Evolutionary conservation across 306 rosid genomes (phyloP), one percentile per base, ranked within the genome.

Genomic region (Castanea crenata): DNA sequence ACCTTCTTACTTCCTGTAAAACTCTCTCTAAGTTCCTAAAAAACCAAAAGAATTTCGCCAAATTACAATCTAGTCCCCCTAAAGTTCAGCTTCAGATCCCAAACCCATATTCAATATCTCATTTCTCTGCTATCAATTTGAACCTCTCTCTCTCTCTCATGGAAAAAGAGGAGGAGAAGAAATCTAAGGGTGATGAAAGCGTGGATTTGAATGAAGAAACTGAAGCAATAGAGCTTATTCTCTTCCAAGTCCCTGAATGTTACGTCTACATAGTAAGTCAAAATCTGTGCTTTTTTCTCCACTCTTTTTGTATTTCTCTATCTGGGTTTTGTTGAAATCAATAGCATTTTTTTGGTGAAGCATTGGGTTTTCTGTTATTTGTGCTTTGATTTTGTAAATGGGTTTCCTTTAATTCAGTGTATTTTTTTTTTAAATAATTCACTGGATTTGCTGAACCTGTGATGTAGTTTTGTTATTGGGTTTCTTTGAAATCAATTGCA

Each of bases 231-330:
- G 98, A 95, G 89, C 88, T 95, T 71, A 94, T 95, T 86, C 96
- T 90, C 75, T 95, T 91, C 79, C 99, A 93, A 85, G 99, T 91
- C 61, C 18, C 98, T 14, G 99, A 95, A 83, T 95, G 99, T 81
- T 95, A 93, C 79, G 99, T 93, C 46, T 93, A 93, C 78, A 85
- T 95, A 87, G 99, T 93, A 76, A 88, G 91, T 81, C 49, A 46
- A 23, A 59, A 59, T 68, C 63, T 55, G 57, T 59, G 64, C 62
- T 21, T 32, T 46, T 76, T 74, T 20, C 46, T 56, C 55, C 10
- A 19, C 32, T 20, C 13, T 77, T 55, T 34, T 72, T 67, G 67
- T 69, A 58, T 49, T 44, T 80, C 35, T 75, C 55, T 69, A 41
- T 0, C 62, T 71, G 84, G 84, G 77, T 73, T 79, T 76, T 20